A percentile compares a stretch with the other conserved stretches of the same genome.
Conservation (phyloP, 2,329 filamentous ascomycete genomes). For the Hymenoscyphus fructigenus region DNA sequence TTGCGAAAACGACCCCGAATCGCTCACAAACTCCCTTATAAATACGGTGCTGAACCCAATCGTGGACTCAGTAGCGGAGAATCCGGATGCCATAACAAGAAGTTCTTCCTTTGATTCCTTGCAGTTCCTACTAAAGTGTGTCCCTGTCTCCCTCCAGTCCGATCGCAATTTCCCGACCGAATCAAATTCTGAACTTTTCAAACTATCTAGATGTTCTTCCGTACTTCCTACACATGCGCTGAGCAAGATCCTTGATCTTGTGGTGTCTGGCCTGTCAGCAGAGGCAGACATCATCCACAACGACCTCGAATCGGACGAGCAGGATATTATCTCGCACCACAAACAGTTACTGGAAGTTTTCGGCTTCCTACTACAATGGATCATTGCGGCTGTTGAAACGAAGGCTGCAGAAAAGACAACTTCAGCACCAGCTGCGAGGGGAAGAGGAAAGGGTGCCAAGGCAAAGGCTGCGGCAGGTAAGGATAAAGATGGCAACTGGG, state of each 20-base stretch:
- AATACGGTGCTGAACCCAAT: slow-evolving; percentile 89
- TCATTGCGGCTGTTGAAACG: slow-evolving; percentile 87
- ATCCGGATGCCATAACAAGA: slow-evolving; percentile 81
- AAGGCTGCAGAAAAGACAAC: slow-evolving; percentile 90
- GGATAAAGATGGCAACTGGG: slow-evolving; percentile 76
- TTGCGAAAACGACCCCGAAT: slow-evolving; percentile 88
- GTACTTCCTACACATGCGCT: slow-evolving; percentile 78
- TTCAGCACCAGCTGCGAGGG: slow-evolving; percentile 66
- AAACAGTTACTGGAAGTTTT: slow-evolving; percentile 92
- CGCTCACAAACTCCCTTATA: slow-evolving; percentile 69
- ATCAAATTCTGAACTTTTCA: slow-evolving; percentile 62
- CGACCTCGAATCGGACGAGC: slow-evolving; percentile 88
- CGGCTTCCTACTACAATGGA: slow-evolving; percentile 92
- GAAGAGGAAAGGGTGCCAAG: slow-evolving; percentile 71
- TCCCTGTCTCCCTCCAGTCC: slow-evolving; percentile 51
- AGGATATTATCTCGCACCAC: slow-evolving; percentile 81
- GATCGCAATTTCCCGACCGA: slow-evolving; percentile 39
- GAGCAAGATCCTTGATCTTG: slow-evolving; percentile 89
- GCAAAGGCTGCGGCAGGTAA: slow-evolving; percentile 63
- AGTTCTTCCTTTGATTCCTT: slow-evolving; percentile 84
- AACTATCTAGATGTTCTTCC: slow-evolving; percentile 73
- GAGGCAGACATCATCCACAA: slow-evolving; percentile 83
- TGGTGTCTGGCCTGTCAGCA: slow-evolving; percentile 80
- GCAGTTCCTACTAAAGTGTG: slow-evolving; percentile 96
- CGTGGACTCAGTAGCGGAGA: slow-evolving; percentile 87